Evolutionary conservation across 2,329 filamentous ascomycete genomes (phyloP).

Genomic region (Dothideomycetidae sp.): DNA sequence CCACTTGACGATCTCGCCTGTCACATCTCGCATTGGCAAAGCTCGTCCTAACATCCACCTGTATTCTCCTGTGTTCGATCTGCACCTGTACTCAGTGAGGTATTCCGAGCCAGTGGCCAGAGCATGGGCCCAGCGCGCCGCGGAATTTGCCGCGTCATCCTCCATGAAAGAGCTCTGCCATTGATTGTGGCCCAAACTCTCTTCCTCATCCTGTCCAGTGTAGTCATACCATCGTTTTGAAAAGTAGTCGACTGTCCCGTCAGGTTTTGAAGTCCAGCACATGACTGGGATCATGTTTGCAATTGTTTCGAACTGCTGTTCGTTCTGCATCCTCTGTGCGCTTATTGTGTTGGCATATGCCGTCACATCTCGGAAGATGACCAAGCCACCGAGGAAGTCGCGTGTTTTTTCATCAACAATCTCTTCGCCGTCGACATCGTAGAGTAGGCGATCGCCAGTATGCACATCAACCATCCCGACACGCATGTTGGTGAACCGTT

Average conservation of each 20-base stretch:
- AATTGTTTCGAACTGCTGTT: constrained; percentile 60
- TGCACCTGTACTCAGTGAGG: constrained; percentile 55
- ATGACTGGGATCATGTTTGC: constrained; percentile 47
- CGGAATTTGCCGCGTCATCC: constrained; percentile 49
- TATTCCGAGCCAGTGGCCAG: constrained; percentile 55
- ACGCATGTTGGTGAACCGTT: constrained; percentile 43
- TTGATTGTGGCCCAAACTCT: constrained; percentile 43
- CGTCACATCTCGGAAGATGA: constrained; percentile 60
- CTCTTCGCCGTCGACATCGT: constrained; percentile 52
- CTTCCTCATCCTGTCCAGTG: constrained; percentile 50
- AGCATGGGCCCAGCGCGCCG: constrained; percentile 45
- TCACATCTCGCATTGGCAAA: constrained; percentile 51
- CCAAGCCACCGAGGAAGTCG: constrained; percentile 59
- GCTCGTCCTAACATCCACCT: constrained; percentile 68
- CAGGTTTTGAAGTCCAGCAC: constrained; percentile 58
- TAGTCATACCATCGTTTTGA: constrained; percentile 69
- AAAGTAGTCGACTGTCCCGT: constrained; percentile 58
- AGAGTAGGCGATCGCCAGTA: constrained; percentile 41
- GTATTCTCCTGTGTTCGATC: constrained; percentile 52
- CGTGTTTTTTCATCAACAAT: constrained; percentile 52
- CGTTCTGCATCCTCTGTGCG: constrained; percentile 54
- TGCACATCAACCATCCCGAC: constrained; percentile 48
- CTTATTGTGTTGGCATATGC: constrained; percentile 54
- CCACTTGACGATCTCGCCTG: constrained; percentile 61
- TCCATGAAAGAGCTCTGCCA: constrained; percentile 55